These are phyloP conservation scores for Tuber borchii DNA, from an alignment of 495 filamentous ascomycete genomes.

Conservation along the genomic window DNA sequence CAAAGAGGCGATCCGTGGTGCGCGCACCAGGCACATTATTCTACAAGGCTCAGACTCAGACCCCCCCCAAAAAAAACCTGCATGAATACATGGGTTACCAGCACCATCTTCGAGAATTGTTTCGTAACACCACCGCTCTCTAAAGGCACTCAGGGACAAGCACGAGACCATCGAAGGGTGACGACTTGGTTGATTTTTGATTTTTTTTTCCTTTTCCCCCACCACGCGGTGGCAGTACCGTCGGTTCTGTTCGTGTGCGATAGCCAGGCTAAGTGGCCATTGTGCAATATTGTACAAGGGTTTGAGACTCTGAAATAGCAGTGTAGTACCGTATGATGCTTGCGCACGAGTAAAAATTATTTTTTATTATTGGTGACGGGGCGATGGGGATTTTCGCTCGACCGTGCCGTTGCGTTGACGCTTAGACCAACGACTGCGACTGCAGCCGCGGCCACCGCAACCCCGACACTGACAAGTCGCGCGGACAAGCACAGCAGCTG, in stretches of 20 bases:
- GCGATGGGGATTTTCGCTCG: background rate
- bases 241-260: background rate
- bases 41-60: background rate
- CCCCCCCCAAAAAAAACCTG: background rate
- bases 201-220: background rate
- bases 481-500: background rate
- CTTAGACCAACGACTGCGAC: background rate
- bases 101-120: background rate
- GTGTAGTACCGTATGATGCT: background rate
- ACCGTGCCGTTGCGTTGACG: background rate
- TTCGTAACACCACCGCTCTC: background rate
- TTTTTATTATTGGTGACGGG: background rate
- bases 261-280: background rate
- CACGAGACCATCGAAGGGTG: background rate
- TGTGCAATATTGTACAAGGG: background rate
- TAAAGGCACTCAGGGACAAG: background rate
- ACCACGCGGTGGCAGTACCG: background rate
- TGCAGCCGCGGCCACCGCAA: background rate
- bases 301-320: background rate
- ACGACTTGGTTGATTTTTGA: background rate
- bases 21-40: conserved; percentile 3
- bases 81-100: background rate
- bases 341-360: background rate
- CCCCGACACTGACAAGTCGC: too few species aligned
- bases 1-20: background rate